Evolutionary conservation across 768 basidiomycete genomes (phyloP), one percentile per base, ranked within the genome.

Genomic region (Tulasnella sp.): DNA sequence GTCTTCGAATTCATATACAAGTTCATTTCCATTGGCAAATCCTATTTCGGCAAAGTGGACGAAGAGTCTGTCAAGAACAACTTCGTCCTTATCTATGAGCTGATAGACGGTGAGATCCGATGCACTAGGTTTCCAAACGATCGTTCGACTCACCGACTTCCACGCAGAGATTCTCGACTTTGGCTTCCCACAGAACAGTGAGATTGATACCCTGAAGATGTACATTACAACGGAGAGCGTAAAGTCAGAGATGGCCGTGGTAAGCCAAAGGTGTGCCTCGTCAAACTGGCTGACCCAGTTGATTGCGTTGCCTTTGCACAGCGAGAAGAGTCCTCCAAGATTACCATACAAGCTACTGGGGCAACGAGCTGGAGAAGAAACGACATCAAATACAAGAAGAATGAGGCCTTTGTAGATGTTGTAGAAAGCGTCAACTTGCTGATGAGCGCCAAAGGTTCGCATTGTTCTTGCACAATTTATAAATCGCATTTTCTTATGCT

Each of bases 351-450:
- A 73, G 94, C 96, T 7, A 99, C 96, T 0, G 96, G 96, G 0
- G 84, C 88, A 27, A 97, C 87, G 31, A 94, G 85, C 68, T 99
- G 96, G 96, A 74, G 96, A 39, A 76, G 93, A 57, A 84, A 81
- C 14, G 96, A 97, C 66, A 93, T 98, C 65, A 94, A 93, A 69
- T 98, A 99, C 71, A 86, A 96, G 75, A 99, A 98, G 77, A 99
- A 99, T 63, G 96, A 99, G 66, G 96, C 96, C 0, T 99, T 98
- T 63, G 94, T 99, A n/a, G 96, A 99, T 67, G 96, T 99, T 7
- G 87, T 99, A 41, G 96, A 99, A 73, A 88, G 79, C 2, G 88
- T 99, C 60, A 98, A 99, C 66, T 69, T 98, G 54, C 84, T 89
- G 64, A 96, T 98, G 93, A 94, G 90, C 67, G 86, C 92, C 2